Percentiles rank a stretch among this genome's conserved stretches.
phyloP scores from a whole-genome alignment of 495 filamentous ascomycete genomes.

The Glarea lozoyensis region DNA sequence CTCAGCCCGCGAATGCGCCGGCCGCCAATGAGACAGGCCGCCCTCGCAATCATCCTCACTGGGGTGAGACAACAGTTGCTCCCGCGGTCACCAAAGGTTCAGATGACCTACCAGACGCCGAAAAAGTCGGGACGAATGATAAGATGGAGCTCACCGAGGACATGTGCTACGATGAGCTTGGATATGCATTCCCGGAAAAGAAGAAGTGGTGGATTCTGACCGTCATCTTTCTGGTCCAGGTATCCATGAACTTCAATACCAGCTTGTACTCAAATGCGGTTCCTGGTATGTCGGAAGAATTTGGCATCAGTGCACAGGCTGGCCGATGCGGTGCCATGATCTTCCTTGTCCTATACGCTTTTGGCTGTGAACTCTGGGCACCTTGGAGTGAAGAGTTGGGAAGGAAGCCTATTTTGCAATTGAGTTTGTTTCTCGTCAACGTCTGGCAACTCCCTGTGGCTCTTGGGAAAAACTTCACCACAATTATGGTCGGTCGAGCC shows the following conservation, averaged over 20 bases:
- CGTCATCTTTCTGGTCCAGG: conserved; percentile 67
- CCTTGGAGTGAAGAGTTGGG: conserved; percentile 76
- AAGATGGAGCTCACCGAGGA: conserved; percentile 54
- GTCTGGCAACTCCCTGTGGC: conserved; percentile 67
- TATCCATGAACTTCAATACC: conserved; percentile 83
- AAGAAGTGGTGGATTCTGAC: conserved; percentile 68
- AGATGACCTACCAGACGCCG: conserved; percentile 3
- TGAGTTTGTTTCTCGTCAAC: conserved; percentile 62
- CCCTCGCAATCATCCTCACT: too few species aligned
- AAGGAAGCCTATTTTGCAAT: conserved; percentile 64
- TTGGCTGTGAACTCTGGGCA: conserved; percentile 77
- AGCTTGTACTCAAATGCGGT: conserved; percentile 63
- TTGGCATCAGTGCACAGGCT: conserved; percentile 52
- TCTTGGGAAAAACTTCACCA: conserved; percentile 58
- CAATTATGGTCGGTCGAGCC: conserved; percentile 54
- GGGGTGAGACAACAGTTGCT: too few species aligned
- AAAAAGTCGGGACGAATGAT: conserved; percentile 21
- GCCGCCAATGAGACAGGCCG: too few species aligned
- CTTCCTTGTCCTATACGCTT: conserved; percentile 66
- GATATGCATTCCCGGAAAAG: conserved; percentile 51
- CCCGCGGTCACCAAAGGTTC: too few species aligned
- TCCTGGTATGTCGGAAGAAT: conserved; percentile 48
- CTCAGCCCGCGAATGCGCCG: too few species aligned
- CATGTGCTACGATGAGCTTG: conserved; percentile 56
- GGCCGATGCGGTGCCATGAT: conserved; percentile 59